phyloP scores from a whole-genome alignment of 2,329 filamentous ascomycete species.

The Monosporascus sp. region DNA sequence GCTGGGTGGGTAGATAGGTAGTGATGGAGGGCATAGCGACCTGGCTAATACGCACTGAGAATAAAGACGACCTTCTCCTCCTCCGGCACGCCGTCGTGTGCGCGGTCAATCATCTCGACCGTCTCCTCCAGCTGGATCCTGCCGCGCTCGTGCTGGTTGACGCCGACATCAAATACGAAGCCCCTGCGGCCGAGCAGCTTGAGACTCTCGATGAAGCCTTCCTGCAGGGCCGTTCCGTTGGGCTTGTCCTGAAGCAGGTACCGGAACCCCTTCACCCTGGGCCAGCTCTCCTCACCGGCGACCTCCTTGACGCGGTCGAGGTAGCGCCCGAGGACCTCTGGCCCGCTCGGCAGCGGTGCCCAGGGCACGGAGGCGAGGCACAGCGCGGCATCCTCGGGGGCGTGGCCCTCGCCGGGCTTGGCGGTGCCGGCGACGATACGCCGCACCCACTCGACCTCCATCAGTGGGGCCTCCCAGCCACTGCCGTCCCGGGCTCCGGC shows the following conservation, averaged over 20 bases:
- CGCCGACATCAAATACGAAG: conserved; percentile 74
- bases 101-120: conserved; percentile 62
- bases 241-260: conserved; percentile 79
- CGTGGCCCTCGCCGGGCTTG: conserved; percentile 53
- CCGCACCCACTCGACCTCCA: conserved; percentile 66
- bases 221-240: conserved; percentile 56
- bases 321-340: conserved; percentile 58
- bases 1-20: not conserved
- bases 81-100: conserved; percentile 56
- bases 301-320: conserved; percentile 53
- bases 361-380: conserved; percentile 73
- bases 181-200: conserved; percentile 59
- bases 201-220: conserved; percentile 60
- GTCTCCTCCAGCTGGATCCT: conserved; percentile 68
- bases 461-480: conserved; percentile 64
- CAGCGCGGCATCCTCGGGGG: conserved; percentile 42
- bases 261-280: conserved; percentile 69
- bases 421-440: conserved; percentile 60
- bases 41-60: conserved; percentile 52
- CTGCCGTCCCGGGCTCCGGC: conserved; percentile 38
- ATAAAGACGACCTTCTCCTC: conserved; percentile 61
- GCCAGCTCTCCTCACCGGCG: conserved; percentile 58
- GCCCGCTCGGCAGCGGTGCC: conserved; percentile 72
- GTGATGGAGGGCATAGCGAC: not conserved
- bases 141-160: conserved; percentile 75